Evolutionary conservation across 2,329 filamentous ascomycete genomes (phyloP).

Genomic region (Ophiostoma ips): DNA sequence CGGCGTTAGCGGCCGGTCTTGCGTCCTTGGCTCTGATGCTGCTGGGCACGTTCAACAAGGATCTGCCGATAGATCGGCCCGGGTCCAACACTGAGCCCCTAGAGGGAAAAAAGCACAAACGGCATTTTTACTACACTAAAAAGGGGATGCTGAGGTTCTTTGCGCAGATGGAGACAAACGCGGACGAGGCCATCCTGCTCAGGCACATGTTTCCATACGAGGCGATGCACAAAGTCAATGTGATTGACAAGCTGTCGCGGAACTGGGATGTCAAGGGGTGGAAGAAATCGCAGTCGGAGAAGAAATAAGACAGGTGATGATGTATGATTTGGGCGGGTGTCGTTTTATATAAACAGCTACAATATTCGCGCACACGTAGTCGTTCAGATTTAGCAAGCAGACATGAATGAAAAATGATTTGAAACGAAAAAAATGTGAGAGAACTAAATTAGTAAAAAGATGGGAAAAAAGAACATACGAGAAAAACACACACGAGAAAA

Average conservation of each 20-base stretch:
- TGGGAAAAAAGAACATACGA: too few relatives aligned
- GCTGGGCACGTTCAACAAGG: constrained; percentile 1
- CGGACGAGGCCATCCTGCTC: background rate
- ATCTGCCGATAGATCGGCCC: background rate
- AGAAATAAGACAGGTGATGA: background rate
- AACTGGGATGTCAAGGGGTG: background rate
- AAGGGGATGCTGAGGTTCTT: constrained; percentile 1
- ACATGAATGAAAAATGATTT: too few relatives aligned
- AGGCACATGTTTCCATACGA: background rate
- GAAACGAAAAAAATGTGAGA: too few relatives aligned
- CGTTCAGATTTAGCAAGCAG: too few relatives aligned
- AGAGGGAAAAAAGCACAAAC: background rate
- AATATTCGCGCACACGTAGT: too few relatives aligned
- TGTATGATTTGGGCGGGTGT: background rate
- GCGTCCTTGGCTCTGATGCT: constrained; percentile 16
- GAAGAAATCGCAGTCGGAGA: background rate
- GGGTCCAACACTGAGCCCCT: background rate
- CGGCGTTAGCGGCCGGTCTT: constrained; percentile 19
- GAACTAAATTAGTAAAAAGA: too few relatives aligned
- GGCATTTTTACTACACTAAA: background rate
- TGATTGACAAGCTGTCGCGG: background rate
- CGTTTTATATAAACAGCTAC: too few relatives aligned
- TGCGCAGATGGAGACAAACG: background rate
- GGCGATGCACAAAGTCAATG: background rate
- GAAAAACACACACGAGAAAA: too few relatives aligned